A percentile compares a stretch with the other conserved stretches of the same genome.
These are phyloP conservation scores for Stemphylium beticola DNA, from an alignment of 2,329 filamentous ascomycete species.

Conservation along the genomic window DNA sequence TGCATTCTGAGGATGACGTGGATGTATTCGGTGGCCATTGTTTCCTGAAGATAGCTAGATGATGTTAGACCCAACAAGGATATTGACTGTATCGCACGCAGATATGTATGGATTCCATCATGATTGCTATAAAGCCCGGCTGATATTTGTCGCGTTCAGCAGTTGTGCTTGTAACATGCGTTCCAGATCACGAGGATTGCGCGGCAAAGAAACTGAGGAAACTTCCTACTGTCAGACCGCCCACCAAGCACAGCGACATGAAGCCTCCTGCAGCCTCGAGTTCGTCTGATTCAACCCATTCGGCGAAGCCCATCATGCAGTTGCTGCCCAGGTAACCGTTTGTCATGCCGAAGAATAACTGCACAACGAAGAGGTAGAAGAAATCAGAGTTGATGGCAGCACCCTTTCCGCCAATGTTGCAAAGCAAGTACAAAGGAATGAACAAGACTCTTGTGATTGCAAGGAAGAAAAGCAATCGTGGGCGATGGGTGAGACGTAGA, in stretches of 20 bases:
- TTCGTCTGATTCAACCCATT: slow-evolving; percentile 83
- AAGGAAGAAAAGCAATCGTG: slow-evolving; percentile 70
- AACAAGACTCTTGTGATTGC: slow-evolving; percentile 71
- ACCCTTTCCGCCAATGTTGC: slow-evolving; percentile 81
- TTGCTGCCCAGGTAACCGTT: slow-evolving; percentile 88
- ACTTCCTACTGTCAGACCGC: slow-evolving; percentile 83
- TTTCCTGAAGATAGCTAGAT: too few relatives aligned
- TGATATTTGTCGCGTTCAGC: too few relatives aligned
- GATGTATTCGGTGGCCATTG: too few relatives aligned
- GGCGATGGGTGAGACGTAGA: slow-evolving; percentile 65
- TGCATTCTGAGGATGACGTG: too few relatives aligned
- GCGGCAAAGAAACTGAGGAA: slow-evolving; percentile 82
- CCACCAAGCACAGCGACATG: slow-evolving; percentile 90
- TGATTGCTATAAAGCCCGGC: too few relatives aligned
- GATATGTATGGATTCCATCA: too few relatives aligned
- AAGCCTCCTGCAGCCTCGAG: slow-evolving; percentile 89
- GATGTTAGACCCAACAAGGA: too few relatives aligned
- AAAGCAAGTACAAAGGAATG: slow-evolving; percentile 85
- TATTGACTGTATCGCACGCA: too few relatives aligned
- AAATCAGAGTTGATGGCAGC: slow-evolving; percentile 74
- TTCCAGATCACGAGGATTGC: slow-evolving; percentile 5
- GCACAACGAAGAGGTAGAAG: slow-evolving; percentile 86
- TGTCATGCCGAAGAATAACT: slow-evolving; percentile 80
- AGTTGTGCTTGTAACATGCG: too few relatives aligned
- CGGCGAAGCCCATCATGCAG: slow-evolving; percentile 88